phyloP scores from a whole-genome alignment of 306 rosid species.

The Cicer yamashitae region DNA sequence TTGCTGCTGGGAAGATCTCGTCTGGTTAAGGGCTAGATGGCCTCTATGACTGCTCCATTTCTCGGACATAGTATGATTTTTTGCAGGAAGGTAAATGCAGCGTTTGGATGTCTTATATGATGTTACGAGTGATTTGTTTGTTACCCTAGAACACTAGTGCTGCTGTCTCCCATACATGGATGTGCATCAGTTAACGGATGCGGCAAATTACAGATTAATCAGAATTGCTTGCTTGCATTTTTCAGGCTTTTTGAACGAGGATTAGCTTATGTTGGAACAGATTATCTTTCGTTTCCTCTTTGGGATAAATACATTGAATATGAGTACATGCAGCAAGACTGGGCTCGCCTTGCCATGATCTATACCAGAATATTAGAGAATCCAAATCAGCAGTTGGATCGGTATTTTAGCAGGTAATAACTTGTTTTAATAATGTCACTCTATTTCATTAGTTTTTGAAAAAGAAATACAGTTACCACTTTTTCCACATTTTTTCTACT shows the following conservation, averaged over 20 bases:
- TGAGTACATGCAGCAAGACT: conserved; percentile 96
- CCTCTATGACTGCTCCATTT: conserved; percentile 97
- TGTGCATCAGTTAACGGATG: conserved; percentile 55
- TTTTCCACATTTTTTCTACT: not conserved
- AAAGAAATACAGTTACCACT: not conserved
- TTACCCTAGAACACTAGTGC: conserved; percentile 70
- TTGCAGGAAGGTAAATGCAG: conserved; percentile 99
- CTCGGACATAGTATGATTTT: conserved; percentile 90
- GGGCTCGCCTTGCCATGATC: conserved; percentile 88
- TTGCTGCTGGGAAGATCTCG: conserved; percentile 99
- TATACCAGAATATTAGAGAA: conserved; percentile 89
- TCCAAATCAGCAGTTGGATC: conserved; percentile 96
- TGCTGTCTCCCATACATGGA: conserved; percentile 70
- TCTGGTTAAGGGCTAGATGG: conserved; percentile 97
- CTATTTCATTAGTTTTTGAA: not conserved
- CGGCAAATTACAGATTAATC: conserved; percentile 53
- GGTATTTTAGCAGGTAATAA: conserved; percentile 85
- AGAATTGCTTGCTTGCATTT: conserved; percentile 42
- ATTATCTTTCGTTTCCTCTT: conserved; percentile 89
- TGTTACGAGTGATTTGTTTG: conserved; percentile 90
- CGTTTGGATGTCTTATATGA: conserved; percentile 93
- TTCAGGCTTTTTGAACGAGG: conserved; percentile 99
- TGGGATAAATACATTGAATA: conserved; percentile 99
- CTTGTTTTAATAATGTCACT: not conserved
- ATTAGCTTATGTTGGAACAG: conserved; percentile 94